Conservation (phyloP, 202 grass and related monocot genomes). For the Saccharum hybrid region DNA sequence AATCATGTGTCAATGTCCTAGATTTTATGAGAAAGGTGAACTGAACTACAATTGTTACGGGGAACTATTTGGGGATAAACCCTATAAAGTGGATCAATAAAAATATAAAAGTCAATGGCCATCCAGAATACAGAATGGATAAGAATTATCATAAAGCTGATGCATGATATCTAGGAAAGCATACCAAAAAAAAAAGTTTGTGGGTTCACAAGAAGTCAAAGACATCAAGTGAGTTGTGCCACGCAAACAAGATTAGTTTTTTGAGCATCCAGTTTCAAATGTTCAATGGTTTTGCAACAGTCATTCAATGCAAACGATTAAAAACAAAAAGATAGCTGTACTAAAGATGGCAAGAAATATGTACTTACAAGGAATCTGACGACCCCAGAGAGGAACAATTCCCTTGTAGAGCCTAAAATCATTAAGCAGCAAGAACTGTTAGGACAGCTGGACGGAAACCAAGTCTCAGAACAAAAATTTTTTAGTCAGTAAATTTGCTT, state of each 20-base stretch:
- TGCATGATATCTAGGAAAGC: background rate
- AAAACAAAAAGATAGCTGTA: background rate
- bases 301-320: background rate
- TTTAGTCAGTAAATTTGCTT: constrained; percentile 36
- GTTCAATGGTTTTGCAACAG: background rate
- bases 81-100: background rate
- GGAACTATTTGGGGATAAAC: background rate
- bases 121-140: background rate
- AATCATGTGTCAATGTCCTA: background rate
- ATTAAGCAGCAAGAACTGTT: constrained; percentile 10
- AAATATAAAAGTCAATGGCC: background rate
- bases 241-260: background rate
- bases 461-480: background rate
- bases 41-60: too few species aligned
- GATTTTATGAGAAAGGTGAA: background rate
- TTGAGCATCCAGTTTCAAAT: background rate
- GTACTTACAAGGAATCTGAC: constrained; percentile 91
- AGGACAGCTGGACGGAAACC: background rate
- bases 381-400: constrained; percentile 89
- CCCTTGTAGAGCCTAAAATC: constrained; percentile 80
- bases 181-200: constrained; percentile 6
- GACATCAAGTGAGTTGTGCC: background rate
- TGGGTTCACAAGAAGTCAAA: background rate
- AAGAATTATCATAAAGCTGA: background rate
- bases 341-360: constrained; percentile 6